A percentile compares a stretch with the other conserved stretches of the same genome.
phyloP scores from a whole-genome alignment of 225 moss, liverwort and hornwort species.

The Physcomitrellopsis africana region DNA sequence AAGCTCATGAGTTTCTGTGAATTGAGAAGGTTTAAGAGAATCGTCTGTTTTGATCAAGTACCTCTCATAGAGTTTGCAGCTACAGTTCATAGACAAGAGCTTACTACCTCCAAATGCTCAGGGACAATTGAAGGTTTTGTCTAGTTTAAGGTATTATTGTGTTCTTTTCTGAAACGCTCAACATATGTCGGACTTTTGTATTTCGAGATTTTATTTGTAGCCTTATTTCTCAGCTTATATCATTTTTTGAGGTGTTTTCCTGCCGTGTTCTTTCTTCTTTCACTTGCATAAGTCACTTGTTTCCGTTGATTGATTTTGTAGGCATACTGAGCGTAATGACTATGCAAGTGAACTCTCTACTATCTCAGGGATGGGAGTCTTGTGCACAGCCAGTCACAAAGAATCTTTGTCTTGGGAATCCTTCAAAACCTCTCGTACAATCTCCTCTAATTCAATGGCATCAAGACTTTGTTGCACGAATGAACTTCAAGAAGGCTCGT shows the following conservation, averaged over 20 bases:
- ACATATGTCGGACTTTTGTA: background rate
- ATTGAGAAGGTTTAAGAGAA: background rate
- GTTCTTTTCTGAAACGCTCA: background rate
- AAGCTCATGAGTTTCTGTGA: background rate
- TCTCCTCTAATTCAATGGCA: slow-evolving; percentile 28
- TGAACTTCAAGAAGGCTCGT: slow-evolving; percentile 17
- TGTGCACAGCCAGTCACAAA: slow-evolving; percentile 26
- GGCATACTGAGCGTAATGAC: slow-evolving; percentile 23
- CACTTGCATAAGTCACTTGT: slow-evolving; percentile 9
- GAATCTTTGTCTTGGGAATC: slow-evolving; percentile 27
- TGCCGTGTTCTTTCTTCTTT: slow-evolving; percentile 6
- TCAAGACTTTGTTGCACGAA: slow-evolving; percentile 22
- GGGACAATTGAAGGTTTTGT: slow-evolving; percentile 11
- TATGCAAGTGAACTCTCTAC: slow-evolving; percentile 23
- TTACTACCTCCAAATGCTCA: background rate
- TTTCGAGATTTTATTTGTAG: background rate
- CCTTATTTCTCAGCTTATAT: background rate
- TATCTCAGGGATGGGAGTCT: slow-evolving; percentile 19
- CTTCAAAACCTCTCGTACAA: slow-evolving; percentile 30
- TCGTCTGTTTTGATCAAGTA: no score
- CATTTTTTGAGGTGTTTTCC: background rate
- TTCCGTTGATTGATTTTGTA: slow-evolving; percentile 6
- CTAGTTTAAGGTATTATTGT: background rate
- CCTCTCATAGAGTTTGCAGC: background rate
- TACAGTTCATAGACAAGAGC: background rate